These are phyloP conservation scores for Globisporangium spinosum DNA, from an alignment of 352 stramenopile genomes.

Conservation along the genomic window DNA sequence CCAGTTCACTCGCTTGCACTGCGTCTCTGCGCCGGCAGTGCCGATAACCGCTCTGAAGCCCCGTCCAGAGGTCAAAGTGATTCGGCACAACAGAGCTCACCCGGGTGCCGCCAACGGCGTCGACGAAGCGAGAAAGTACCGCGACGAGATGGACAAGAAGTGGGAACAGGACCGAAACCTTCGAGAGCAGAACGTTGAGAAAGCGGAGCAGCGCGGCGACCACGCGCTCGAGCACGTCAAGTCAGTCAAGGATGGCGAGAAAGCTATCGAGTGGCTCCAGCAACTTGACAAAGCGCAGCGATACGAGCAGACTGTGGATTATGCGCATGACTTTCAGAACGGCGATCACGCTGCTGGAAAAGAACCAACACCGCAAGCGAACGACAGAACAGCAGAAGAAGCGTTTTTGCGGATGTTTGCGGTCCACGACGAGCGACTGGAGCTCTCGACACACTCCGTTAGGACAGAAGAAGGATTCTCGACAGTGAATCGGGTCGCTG, in stretches of 20 bases:
- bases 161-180: slow-evolving; percentile 31
- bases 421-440: slow-evolving; percentile 30
- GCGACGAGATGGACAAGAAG: slow-evolving; percentile 35
- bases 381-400: slow-evolving; percentile 24
- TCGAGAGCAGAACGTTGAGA: slow-evolving; percentile 34
- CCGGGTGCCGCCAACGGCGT: slow-evolving; percentile 29
- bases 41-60: slow-evolving; percentile 2
- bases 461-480: slow-evolving; percentile 26
- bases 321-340: slow-evolving; percentile 9
- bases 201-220: slow-evolving; percentile 34
- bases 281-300: slow-evolving; percentile 46
- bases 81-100: slow-evolving; percentile 49
- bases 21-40: slow-evolving; percentile 17
- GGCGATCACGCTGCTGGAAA: slow-evolving; percentile 2
- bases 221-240: slow-evolving; percentile 30
- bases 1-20: slow-evolving; percentile 52
- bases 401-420: slow-evolving; percentile 47
- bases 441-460: slow-evolving; percentile 37
- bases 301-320: slow-evolving; percentile 16
- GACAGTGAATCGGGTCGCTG: background rate
- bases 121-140: slow-evolving; percentile 40
- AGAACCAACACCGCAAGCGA: slow-evolving; percentile 11
- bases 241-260: slow-evolving; percentile 33
- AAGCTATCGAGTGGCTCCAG: slow-evolving; percentile 51
- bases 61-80: slow-evolving; percentile 37